phyloP scores from a whole-genome alignment of 78 protist genomes.

The Dictyostelium purpureum region DNA sequence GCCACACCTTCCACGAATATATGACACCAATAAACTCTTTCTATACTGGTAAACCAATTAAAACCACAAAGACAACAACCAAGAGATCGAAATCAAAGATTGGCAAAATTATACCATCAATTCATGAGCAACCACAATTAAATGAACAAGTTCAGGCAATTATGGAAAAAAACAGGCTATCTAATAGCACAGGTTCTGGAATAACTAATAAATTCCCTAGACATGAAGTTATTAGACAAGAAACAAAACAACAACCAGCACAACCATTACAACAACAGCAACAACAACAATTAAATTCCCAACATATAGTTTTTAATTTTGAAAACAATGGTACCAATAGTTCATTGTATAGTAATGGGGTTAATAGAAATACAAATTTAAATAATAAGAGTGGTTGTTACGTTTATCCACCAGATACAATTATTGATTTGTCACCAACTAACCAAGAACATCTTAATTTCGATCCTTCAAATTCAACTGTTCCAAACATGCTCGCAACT shows the following conservation, averaged over 20 bases:
- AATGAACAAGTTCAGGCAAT: neutral
- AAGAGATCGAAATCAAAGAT: neutral
- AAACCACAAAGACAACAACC: neutral
- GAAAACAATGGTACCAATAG: neutral
- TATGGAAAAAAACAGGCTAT: neutral
- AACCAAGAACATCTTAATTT: neutral
- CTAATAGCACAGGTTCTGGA: neutral
- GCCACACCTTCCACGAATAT: slow-evolving; percentile 36
- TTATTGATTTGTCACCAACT: neutral
- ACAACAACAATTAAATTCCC: neutral
- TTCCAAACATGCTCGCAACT: neutral
- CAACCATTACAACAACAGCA: neutral
- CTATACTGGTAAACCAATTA: neutral
- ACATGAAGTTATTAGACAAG: neutral
- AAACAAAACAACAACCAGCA: neutral
- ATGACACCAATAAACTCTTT: neutral
- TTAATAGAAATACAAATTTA: neutral
- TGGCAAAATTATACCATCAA: neutral
- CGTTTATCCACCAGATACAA: too few relatives aligned
- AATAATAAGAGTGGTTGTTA: neutral
- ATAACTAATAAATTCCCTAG: neutral
- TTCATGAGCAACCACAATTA: slow-evolving; percentile 12
- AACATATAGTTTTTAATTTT: neutral
- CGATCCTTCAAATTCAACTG: neutral
- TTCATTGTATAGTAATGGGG: neutral